phyloP scores from a whole-genome alignment of 2,329 filamentous ascomycete genomes.

The Huntiella omanensis region DNA sequence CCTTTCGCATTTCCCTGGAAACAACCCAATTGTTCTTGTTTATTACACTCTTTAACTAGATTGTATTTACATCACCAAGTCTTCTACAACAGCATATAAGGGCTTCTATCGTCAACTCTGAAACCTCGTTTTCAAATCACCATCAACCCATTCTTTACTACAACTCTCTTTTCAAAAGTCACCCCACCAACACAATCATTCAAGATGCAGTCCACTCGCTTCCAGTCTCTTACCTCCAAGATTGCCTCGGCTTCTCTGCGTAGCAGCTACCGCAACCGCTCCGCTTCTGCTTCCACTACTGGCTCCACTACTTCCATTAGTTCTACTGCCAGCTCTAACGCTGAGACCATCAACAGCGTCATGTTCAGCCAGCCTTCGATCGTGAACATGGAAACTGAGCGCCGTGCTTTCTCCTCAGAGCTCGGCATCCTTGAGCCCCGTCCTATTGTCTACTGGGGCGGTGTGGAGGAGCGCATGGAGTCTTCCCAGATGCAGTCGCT shows the following conservation, averaged over 20 bases:
- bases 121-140: neutral
- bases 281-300: conserved; percentile 25
- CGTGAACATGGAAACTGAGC: conserved; percentile 38
- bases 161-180: neutral
- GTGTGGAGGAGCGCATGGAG: conserved; percentile 39
- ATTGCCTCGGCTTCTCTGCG: conserved; percentile 30
- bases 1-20: conserved; percentile 6
- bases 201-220: conserved; percentile 29
- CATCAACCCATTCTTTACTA: neutral
- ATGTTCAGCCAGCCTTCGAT: conserved; percentile 39
- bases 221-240: conserved; percentile 31
- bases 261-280: conserved; percentile 31
- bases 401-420: conserved; percentile 30
- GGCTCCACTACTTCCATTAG: conserved; percentile 7
- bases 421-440: conserved; percentile 41
- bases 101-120: conserved; percentile 14
- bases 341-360: conserved; percentile 37
- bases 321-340: conserved; percentile 23
- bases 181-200: conserved; percentile 1
- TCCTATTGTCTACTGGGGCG: conserved; percentile 44
- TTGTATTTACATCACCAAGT: neutral
- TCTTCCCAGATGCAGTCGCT: conserved; percentile 7
- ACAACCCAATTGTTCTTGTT: conserved; percentile 1
- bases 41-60: neutral
- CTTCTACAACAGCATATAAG: conserved; percentile 13